Evolutionary conservation across 202 grass and related monocot genomes (phyloP).

Genomic region (Digitaria exilis): DNA sequence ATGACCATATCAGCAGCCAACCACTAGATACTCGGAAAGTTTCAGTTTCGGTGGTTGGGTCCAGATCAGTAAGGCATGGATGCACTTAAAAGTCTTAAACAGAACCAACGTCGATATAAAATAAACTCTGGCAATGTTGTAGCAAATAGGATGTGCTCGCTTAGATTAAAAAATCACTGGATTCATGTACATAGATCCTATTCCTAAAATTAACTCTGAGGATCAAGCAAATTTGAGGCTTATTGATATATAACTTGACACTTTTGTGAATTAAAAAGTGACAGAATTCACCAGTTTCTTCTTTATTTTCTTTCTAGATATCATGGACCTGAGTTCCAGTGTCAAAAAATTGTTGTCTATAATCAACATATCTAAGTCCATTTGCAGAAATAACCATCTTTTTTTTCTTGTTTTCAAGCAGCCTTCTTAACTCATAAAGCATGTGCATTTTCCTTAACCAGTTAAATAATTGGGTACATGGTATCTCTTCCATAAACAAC

Average conservation of each 20-base stretch:
- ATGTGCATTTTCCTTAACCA: background rate
- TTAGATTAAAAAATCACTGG: background rate
- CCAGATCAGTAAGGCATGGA: slow-evolving; percentile 26
- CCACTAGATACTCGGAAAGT: background rate
- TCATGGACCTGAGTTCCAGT: background rate
- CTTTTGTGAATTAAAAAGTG: background rate
- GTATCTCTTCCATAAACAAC: slow-evolving; percentile 11
- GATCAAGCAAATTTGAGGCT: slow-evolving; percentile 13
- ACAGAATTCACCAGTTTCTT: background rate
- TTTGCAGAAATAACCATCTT: slow-evolving; percentile 5
- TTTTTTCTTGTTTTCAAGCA: background rate
- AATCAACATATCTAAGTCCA: slow-evolving; percentile 20
- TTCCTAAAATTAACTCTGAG: slow-evolving; percentile 23
- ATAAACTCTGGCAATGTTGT: background rate
- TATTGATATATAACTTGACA: slow-evolving; percentile 6
- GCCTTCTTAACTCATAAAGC: slow-evolving; percentile 13
- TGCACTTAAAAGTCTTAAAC: slow-evolving; percentile 8
- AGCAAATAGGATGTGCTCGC: slow-evolving; percentile 11
- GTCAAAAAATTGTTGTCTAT: background rate
- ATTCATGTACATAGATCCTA: slow-evolving; percentile 19
- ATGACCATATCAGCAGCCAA: slow-evolving; percentile 16
- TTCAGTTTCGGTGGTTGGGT: slow-evolving; percentile 21
- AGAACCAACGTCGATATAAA: background rate
- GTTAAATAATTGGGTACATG: background rate
- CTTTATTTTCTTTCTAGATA: background rate